phyloP scores from a whole-genome alignment of 805 yeast genomes.

The Metschnikowia arizonensis region DNA sequence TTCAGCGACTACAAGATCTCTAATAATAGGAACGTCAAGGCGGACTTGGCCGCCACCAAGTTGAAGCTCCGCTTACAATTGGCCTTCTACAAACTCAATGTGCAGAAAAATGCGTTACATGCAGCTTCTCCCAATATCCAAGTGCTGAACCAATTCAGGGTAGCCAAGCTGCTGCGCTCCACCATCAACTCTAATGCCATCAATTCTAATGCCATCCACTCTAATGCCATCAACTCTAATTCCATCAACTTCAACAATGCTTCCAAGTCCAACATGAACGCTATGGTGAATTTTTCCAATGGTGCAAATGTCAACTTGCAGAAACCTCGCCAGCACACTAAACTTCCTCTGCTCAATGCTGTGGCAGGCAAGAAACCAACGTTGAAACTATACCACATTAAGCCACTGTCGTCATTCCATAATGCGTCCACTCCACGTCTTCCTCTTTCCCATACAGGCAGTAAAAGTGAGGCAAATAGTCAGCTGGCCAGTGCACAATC shows the following conservation, averaged over 20 bases:
- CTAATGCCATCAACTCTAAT: not conserved
- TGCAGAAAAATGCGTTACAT: constrained; percentile 12
- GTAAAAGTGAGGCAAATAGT: not conserved
- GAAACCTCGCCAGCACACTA: constrained; percentile 6
- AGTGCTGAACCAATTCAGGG: constrained; percentile 4
- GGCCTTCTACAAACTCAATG: constrained; percentile 39
- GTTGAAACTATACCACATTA: constrained; percentile 37
- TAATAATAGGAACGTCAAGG: constrained; percentile 25
- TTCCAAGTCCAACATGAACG: too few species aligned
- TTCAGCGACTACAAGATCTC: constrained; percentile 27
- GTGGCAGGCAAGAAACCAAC: constrained; percentile 19
- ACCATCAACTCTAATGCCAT: not conserved
- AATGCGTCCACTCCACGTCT: constrained; percentile 11
- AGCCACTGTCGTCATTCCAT: constrained; percentile 33
- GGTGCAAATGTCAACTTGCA: constrained; percentile 18
- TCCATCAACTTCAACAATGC: constrained; percentile 6
- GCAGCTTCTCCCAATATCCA: constrained; percentile 16
- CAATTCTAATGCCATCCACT: not conserved
- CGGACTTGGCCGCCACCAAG: constrained; percentile 41
- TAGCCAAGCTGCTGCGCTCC: not conserved
- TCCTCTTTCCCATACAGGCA: constrained; percentile 9
- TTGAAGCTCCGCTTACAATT: constrained; percentile 40
- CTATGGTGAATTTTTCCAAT: too few species aligned
- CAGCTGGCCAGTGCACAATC: too few species aligned
- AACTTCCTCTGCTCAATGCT: constrained; percentile 14